These are phyloP conservation scores for Fistulina hepatica DNA, from an alignment of 1,284 basidiomycete genomes.

Conservation along the genomic window DNA sequence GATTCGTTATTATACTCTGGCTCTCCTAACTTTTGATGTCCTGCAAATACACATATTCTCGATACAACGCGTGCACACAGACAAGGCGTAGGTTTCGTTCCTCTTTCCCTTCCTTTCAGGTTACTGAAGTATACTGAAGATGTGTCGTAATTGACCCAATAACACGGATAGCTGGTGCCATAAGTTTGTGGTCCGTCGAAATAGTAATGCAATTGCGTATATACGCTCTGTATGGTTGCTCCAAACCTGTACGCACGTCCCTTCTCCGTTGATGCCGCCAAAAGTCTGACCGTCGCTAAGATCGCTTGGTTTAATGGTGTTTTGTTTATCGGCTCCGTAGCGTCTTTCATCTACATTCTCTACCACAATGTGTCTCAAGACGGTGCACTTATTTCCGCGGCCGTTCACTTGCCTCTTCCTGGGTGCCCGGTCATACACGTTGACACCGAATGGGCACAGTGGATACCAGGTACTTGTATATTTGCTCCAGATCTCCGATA, in stretches of 20 bases:
- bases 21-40: constrained; percentile 29
- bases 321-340: constrained; percentile 28
- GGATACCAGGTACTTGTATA: constrained; percentile 22
- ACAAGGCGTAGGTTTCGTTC: constrained; percentile 21
- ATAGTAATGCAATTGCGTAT: constrained; percentile 32
- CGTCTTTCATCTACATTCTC: constrained; percentile 27
- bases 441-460: constrained; percentile 32
- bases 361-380: constrained; percentile 23
- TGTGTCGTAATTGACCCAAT: constrained; percentile 29
- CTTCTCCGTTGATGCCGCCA: not conserved
- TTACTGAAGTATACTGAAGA: constrained; percentile 12
- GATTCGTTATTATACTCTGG: constrained; percentile 35
- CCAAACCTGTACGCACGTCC: constrained; percentile 21
- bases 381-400: constrained; percentile 22
- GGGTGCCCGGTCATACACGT: constrained; percentile 33
- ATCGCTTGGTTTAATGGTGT: constrained; percentile 25
- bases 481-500: not conserved
- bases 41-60: constrained; percentile 31
- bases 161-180: constrained; percentile 27
- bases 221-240: constrained; percentile 30
- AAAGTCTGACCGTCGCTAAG: constrained; percentile 11
- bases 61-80: constrained; percentile 21
- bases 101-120: not conserved
- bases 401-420: constrained; percentile 26
- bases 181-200: constrained; percentile 32